Conservation (phyloP, 2,329 filamentous ascomycete species). For the Berkeleyomyces basicola region DNA sequence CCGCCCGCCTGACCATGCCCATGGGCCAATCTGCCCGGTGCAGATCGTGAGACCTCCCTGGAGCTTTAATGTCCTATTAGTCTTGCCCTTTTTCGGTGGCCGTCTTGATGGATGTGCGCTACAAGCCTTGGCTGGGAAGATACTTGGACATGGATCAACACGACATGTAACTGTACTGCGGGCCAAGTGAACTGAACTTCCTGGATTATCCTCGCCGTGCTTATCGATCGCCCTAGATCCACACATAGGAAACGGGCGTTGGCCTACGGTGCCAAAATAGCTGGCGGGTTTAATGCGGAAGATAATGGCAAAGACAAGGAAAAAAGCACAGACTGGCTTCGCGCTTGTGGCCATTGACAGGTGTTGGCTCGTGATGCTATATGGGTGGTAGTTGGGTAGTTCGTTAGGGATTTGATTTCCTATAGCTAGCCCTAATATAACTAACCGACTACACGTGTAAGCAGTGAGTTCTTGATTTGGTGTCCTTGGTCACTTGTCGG, state of each 20-base stretch:
- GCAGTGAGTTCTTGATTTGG: too few relatives aligned
- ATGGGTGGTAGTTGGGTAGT: too few relatives aligned
- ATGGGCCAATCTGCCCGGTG: background rate
- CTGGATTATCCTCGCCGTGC: background rate
- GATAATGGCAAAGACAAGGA: background rate
- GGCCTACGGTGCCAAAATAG: background rate
- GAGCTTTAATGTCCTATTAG: background rate
- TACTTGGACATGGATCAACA: background rate
- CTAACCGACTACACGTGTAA: too few relatives aligned
- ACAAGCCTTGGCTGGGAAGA: background rate
- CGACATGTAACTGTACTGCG: background rate
- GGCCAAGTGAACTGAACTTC: background rate
- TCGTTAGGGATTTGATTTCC: too few relatives aligned
- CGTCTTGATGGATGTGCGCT: background rate
- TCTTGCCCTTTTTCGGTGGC: background rate
- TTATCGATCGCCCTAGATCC: background rate
- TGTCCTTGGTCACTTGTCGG: too few relatives aligned
- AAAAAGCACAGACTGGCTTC: too few relatives aligned
- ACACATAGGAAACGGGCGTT: background rate
- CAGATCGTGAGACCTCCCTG: background rate
- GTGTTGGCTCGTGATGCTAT: too few relatives aligned
- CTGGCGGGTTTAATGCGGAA: background rate
- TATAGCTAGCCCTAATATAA: too few relatives aligned
- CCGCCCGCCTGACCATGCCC: background rate
- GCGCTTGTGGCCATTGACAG: too few relatives aligned